Conservation (phyloP, 2,329 filamentous ascomycete species). For the Penicillium sp. region DNA sequence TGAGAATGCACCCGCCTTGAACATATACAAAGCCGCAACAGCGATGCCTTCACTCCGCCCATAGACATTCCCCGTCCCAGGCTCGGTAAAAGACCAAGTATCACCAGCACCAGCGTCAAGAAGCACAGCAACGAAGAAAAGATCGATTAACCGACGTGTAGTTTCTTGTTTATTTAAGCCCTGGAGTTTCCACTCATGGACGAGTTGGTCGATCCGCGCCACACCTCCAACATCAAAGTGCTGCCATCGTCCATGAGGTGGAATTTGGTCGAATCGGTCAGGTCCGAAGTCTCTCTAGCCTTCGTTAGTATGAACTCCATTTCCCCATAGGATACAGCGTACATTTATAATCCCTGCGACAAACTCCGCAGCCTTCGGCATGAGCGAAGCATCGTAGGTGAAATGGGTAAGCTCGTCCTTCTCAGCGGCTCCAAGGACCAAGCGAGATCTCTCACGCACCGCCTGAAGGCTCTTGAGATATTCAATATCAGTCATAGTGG, state of each 20-base stretch:
- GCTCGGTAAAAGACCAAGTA: slow-evolving; percentile 49
- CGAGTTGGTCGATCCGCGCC: slow-evolving; percentile 48
- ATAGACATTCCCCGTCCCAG: slow-evolving; percentile 28
- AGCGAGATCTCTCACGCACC: slow-evolving; percentile 27
- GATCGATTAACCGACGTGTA: slow-evolving; percentile 56
- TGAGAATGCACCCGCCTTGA: slow-evolving; percentile 43
- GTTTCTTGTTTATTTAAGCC: slow-evolving; percentile 47
- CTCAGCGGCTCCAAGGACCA: slow-evolving; percentile 38
- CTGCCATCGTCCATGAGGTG: slow-evolving; percentile 60
- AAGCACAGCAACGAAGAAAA: slow-evolving; percentile 62
- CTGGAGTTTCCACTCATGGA: slow-evolving; percentile 47
- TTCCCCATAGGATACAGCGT: not conserved
- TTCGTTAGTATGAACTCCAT: not conserved
- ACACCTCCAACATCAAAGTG: slow-evolving; percentile 60
- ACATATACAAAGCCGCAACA: slow-evolving; percentile 53
- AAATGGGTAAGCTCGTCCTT: slow-evolving; percentile 44
- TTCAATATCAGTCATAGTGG: slow-evolving; percentile 22
- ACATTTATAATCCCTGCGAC: slow-evolving; percentile 47
- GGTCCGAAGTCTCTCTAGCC: slow-evolving; percentile 52
- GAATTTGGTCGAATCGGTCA: slow-evolving; percentile 48
- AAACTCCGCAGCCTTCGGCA: slow-evolving; percentile 44
- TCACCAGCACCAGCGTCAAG: slow-evolving; percentile 57
- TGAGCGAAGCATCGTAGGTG: slow-evolving; percentile 38
- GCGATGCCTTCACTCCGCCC: slow-evolving; percentile 53
- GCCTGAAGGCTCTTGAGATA: slow-evolving; percentile 29